Evolutionary conservation across 2,329 filamentous ascomycete species (phyloP).

Genomic region (Epichloe gansuensis): DNA sequence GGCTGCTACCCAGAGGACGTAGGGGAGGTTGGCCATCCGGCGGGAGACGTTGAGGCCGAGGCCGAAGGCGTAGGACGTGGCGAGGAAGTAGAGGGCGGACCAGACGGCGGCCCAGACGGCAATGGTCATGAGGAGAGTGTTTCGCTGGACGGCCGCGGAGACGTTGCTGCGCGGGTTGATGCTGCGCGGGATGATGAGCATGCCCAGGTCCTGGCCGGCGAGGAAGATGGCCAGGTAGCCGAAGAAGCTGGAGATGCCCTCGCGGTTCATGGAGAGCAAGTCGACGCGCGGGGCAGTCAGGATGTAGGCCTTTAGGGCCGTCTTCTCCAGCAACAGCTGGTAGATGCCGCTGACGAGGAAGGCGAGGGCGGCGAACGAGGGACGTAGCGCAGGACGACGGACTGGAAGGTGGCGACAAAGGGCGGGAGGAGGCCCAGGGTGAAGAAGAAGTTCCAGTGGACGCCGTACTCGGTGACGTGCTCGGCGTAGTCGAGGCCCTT

Average conservation of each 20-base stretch:
- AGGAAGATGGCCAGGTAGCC: conserved; percentile 95
- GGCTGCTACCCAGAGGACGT: conserved; percentile 82
- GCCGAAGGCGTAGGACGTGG: conserved; percentile 57
- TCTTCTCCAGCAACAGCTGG: conserved; percentile 64
- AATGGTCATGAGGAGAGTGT: conserved; percentile 50
- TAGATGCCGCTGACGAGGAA: conserved; percentile 58
- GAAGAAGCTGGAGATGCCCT: conserved; percentile 88
- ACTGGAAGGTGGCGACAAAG: conserved; percentile 75
- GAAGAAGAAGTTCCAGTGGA: conserved; percentile 99
- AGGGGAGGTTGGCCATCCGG: conserved; percentile 83
- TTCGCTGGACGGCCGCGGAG: conserved; percentile 35
- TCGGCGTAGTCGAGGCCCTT: conserved; percentile 95
- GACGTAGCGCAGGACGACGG: conserved; percentile 52
- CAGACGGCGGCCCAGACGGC: conserved; percentile 54
- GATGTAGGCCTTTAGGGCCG: conserved; percentile 69
- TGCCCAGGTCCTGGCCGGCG: conserved; percentile 71
- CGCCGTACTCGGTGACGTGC: conserved; percentile 92
- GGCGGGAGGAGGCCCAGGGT: conserved; percentile 81
- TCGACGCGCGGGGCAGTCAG: conserved; percentile 68
- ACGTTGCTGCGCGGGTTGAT: conserved; percentile 30
- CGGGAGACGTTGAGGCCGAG: conserved; percentile 70
- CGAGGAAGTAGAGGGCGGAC: conserved; percentile 56
- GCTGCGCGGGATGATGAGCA: conserved; percentile 59
- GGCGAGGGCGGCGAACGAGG: conserved; percentile 70
- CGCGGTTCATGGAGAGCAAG: conserved; percentile 78